These are phyloP conservation scores for Microstegium vimineum DNA, from an alignment of 176 grass and related monocot species.

Conservation along the genomic window DNA sequence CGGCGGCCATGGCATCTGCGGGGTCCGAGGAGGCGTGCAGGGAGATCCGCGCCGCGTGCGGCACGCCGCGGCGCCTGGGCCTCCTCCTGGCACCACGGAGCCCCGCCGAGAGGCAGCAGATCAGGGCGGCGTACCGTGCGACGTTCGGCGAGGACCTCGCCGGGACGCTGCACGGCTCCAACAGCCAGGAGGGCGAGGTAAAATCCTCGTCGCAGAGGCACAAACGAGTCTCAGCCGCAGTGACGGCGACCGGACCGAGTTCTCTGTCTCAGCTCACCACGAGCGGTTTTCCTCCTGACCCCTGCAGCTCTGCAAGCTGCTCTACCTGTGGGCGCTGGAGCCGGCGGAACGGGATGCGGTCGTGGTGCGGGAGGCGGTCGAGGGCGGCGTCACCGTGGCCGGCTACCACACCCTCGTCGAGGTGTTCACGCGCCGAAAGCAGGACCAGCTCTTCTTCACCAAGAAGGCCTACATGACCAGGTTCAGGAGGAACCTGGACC, in stretches of 20 bases:
- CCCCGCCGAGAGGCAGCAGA: slow-evolving; percentile 53
- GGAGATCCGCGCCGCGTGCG: slow-evolving; percentile 60
- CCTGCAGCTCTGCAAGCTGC: slow-evolving; percentile 53
- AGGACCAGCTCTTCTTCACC: slow-evolving; percentile 94
- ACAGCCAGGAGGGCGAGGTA: slow-evolving; percentile 59
- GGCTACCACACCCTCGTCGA: slow-evolving; percentile 61
- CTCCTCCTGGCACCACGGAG: slow-evolving; percentile 48
- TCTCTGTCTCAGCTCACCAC: neutral
- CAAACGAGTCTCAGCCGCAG: neutral
- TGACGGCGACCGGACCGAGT: neutral
- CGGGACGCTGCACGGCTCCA: slow-evolving; percentile 25
- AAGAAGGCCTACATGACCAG: slow-evolving; percentile 65
- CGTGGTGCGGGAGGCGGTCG: slow-evolving; percentile 51
- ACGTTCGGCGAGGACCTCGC: slow-evolving; percentile 63
- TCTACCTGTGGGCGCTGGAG: slow-evolving; percentile 88
- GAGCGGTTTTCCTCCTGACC: no score
- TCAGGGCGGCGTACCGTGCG: slow-evolving; percentile 57
- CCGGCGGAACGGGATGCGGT: slow-evolving; percentile 67
- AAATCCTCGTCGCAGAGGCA: neutral
- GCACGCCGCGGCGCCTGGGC: slow-evolving; percentile 44
- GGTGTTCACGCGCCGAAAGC: slow-evolving; percentile 81
- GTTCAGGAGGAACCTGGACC: slow-evolving; percentile 82
- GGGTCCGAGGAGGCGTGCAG: slow-evolving; percentile 43
- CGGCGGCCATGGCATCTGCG: slow-evolving; percentile 2
- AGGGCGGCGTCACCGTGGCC: slow-evolving; percentile 13